Conservation (phyloP, 192 early-diverging fungal species). For the Rhizophagus prolifer region DNA sequence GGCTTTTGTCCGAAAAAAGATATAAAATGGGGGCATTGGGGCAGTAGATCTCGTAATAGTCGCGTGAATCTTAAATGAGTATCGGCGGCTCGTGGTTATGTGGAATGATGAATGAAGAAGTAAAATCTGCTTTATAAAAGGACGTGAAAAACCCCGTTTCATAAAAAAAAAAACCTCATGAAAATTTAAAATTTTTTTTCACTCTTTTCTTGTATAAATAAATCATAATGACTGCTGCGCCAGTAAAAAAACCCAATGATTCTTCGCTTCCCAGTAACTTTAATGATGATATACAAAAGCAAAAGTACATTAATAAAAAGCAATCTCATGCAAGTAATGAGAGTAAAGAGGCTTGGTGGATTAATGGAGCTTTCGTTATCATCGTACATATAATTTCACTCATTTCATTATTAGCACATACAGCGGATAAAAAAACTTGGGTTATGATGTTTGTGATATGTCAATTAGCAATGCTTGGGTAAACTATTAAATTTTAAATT, state of each 20-base stretch:
- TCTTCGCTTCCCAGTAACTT: not conserved
- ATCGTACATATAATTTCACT: not conserved
- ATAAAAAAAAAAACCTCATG: too few relatives aligned
- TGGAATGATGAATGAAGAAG: too few relatives aligned
- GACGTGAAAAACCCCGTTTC: too few relatives aligned
- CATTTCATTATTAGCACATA: not conserved
- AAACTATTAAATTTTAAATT: not conserved
- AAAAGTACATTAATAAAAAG: not conserved
- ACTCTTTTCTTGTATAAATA: not conserved
- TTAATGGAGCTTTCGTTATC: not conserved
- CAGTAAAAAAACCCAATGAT: not conserved
- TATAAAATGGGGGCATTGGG: too few relatives aligned
- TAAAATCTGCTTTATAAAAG: too few relatives aligned
- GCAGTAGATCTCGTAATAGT: too few relatives aligned
- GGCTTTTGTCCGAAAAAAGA: too few relatives aligned
- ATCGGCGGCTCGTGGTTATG: too few relatives aligned
- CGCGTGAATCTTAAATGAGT: too few relatives aligned
- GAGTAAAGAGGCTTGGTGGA: not conserved
- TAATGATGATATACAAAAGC: not conserved
- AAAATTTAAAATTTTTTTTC: not conserved
- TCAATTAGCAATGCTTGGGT: conserved; percentile 5
- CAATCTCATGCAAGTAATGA: not conserved
- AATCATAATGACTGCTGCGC: not conserved
- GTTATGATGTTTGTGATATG: not conserved
- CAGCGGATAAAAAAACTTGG: not conserved